Base-by-base conservation (phyloP, 352 stramenopile genomes). In the Phytopythium cucurbitacearum region DNA sequence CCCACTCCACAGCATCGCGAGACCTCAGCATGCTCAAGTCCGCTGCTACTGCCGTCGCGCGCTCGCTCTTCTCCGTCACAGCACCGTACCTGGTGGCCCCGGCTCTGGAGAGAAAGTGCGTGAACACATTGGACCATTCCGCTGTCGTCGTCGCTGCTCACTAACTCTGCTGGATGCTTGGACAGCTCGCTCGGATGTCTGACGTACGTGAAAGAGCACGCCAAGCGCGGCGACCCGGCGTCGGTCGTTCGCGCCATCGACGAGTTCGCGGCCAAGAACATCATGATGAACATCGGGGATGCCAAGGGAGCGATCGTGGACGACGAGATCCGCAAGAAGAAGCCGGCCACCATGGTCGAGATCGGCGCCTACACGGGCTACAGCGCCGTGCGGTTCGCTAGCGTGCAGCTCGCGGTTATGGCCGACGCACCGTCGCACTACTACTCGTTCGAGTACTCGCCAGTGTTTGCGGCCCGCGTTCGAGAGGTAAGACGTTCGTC, bases 311-410 rank as follows among this genome's bases (percentile, higher is more conserved):
- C 59, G 2, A 50, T 80, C 28, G 63, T 83, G 40, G 69, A 83
- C 51, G 58, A 56, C n/a, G 57, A 72, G 53, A 73, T 83, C 51
- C 57, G 48, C 43, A 64, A 65, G 45, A 67, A 69, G 16, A 57
- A 64, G 28, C 69, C 72, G 0, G 1, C 15, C 3, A 35, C 73
- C 40, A 84, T 84, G 67, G 69, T 57, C 1, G 70, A 84, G 37
- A 47, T 84, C 11, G 73, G 73, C 3, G 61, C 57, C 12, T 84
- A 75, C 67, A 68, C 65, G 0, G 73, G 73, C 21, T 84, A 84
- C 62, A 84, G 73, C 47, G 53, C 70, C 7, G 73, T 79, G 42
- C 64, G 70, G 3, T 80, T 80, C 15, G 73, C 67, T 7, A 73
- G 60, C 39, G 35, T 71, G 41, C 72, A 83, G 43, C 67, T 65